Conservation (phyloP, 192 early-diverging fungal species). For the Dispira simplex region DNA sequence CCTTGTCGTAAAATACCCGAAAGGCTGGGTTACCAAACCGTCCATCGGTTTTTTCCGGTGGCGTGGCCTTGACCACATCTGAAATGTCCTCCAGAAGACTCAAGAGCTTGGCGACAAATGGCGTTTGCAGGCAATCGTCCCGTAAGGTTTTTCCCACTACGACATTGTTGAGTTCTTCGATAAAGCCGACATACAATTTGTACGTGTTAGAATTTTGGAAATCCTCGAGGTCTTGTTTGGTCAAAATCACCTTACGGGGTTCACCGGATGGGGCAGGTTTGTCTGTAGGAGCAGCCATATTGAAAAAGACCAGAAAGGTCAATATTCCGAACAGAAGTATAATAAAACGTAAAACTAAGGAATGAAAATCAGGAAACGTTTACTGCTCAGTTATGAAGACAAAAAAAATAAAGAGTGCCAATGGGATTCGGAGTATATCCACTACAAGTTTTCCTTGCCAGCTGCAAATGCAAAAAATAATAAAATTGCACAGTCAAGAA, state of each 20-base stretch:
- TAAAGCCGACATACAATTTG: constrained; percentile 46
- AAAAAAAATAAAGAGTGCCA: too few species aligned
- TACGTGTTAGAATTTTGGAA: constrained; percentile 55
- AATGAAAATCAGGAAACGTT: too few species aligned
- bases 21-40: constrained; percentile 96
- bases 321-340: too few species aligned
- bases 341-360: too few species aligned
- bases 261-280: background rate
- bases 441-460: too few species aligned
- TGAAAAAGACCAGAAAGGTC: too few species aligned
- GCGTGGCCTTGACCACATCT: constrained; percentile 40
- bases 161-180: constrained; percentile 53
- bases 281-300: background rate
- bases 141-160: constrained; percentile 48
- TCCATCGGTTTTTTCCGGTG: constrained; percentile 56
- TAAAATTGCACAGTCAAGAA: too few species aligned
- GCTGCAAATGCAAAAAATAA: too few species aligned
- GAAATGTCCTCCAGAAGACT: constrained; percentile 47
- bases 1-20: constrained; percentile 68
- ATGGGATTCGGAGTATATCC: too few species aligned
- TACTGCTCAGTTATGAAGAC: too few species aligned
- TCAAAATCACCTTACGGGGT: constrained; percentile 37
- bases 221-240: constrained; percentile 65
- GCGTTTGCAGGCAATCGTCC: constrained; percentile 31
- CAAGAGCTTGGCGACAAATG: constrained; percentile 37